Evolutionary conservation across 1,284 basidiomycete species (phyloP), one percentile per base, ranked within the genome.

Genomic region (Fomitopsis schrenkii): DNA sequence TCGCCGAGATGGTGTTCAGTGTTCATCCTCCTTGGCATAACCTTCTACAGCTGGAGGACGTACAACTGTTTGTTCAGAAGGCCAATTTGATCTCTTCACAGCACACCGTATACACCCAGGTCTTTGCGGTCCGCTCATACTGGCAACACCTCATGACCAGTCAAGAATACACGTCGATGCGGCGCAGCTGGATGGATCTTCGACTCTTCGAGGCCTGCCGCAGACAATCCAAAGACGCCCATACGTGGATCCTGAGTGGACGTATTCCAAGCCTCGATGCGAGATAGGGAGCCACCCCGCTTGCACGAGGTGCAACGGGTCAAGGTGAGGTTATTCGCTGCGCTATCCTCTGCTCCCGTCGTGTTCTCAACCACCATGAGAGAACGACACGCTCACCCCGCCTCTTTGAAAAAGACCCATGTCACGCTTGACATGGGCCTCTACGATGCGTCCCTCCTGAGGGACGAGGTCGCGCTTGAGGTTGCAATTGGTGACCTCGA

Each of bases 401-500:
- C 10, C 48, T 50, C 10, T 7, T 17, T 15, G 28, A 33, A 15
- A 33, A 30, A 33, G 42, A 22, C 28, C 4, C 48, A 30, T 38
- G 42, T 57, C 33, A 7, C 17, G 7, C 53, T 59, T 19, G 45
- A 59, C 58, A 28, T 59, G 58, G 28, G 50, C 50, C 58, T 53
- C 50, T 59, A 52, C 40, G 58, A 59, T 59, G 58, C 58, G 12
- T 10, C 58, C 33, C 19, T 40, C 22, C 38, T 59, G 19, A 36
- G 36, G 19, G 26, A 54, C 42, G 45, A 48, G 35, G 40, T 38
- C 22, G 58, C 45, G 17, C 30, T 59, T 35, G 48, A 59, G 58
- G 28, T 52, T 19, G 50, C 58, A 12, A 28, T 53, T 6, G 19
- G 48, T 38, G 50, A 52, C 35, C 46, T 59, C 40, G 58, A 59